Base-by-base conservation (phyloP, 1,284 basidiomycete genomes). In the Peniophora sp. region DNA sequence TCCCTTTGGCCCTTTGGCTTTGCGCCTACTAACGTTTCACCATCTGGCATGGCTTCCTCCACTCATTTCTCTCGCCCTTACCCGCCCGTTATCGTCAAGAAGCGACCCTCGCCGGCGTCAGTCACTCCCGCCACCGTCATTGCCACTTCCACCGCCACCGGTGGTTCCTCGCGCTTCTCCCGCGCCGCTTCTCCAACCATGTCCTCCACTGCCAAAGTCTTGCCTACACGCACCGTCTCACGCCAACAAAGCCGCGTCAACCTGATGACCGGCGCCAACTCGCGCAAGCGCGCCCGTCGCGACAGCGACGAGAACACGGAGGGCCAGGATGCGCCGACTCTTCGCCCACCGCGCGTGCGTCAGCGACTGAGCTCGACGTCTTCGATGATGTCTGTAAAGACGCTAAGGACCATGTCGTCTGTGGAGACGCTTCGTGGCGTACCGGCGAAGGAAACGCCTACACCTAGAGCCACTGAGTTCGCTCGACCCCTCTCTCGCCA, bases 301-400 rank as follows among this genome's bases (percentile, higher is more conserved):
- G 56, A 57, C 41, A 50, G 52, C n/a, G 56, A 58, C 38, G 56
- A 58, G 48, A 58, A 58, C 48, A 25, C 24, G 14, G 38, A 39
- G 36, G 43, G 47, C 43, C 45, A 52, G 27, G 52, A 49, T 50
- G 48, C 27, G 5, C 12, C 27, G 27, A 32, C 12, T 6, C 27
- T 32, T 32, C 27, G 27, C 27, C 46, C 25, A 17, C 52, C 54
- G 9, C 56, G 57, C 16, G 53, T 55, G 12, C 53, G 57, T 14
- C 57, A 55, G 45, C 52, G 57, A 41, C 49, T 58, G 43, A 52
- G 34, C 35, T 58, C 57, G 45, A 54, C 51, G 22, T 55, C 56
- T 17, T 58, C 56, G 38, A 53, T 55, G 27, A 32, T 32, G 27
- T 32, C 27, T 5, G 27, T 32, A 5, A 32, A 32, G 27, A 32